Base-by-base conservation (phyloP, 331 rosid species). In the Cydonia oblonga region DNA sequence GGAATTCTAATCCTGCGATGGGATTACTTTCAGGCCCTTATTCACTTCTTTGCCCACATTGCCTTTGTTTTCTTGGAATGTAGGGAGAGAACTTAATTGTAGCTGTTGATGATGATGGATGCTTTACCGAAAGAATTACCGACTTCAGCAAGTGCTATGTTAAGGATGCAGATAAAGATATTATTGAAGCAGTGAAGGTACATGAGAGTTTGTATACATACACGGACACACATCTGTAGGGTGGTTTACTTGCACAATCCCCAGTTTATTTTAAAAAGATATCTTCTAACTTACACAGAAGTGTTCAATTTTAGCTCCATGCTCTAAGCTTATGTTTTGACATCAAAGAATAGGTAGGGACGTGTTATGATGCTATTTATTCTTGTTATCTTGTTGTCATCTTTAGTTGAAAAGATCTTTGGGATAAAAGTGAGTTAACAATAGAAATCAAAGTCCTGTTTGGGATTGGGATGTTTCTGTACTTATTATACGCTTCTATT, bases 71-170 rank as follows among this genome's bases (percentile, higher is more conserved):
- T 63, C 38, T 78, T 75, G 68, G 70, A 53, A 58, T 89, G 81
- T 75, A 91, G 97, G 87, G 90, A 33, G 98, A 93, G 79, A 85
- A 81, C 60, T 71, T 93, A 76, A 82, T 83, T 71, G 97, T 93
- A 63, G 97, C 96, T 60, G 97, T 93, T 67, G 98, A 93, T 64
- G 98, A 93, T 63, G 97, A 93, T 89, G 98, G 98, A 69, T 86
- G 92, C 88, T 93, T 93, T 80, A 93, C 88, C 1, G 80, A 81
- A 59, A 91, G 83, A 82, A 79, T 91, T 80, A 77, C 88, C 0
- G 88, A 93, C 56, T 91, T 91, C 76, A 85, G 87, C 64, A 96
- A 92, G 72, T 30, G 90, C 76, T 85, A 93, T 74, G 90, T 93
- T 68, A 93, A 93, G 81, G 91, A 93, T 42, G 96, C 96, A 9